phyloP scores from a whole-genome alignment of 2,329 filamentous ascomycete genomes.

The Stemphylium vesicarium region DNA sequence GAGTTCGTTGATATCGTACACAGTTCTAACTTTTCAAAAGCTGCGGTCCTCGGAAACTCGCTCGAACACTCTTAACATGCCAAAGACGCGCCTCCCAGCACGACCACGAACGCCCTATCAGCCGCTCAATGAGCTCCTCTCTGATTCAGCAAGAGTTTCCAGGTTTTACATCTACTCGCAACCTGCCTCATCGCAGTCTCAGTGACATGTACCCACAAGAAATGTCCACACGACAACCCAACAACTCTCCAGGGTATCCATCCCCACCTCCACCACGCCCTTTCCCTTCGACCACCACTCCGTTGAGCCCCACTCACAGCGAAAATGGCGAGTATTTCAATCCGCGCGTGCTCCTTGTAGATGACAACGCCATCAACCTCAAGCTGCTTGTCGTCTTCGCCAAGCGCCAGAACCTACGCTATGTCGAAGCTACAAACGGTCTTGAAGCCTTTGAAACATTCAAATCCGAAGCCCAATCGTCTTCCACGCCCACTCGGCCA shows the following conservation, averaged over 20 bases:
- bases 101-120: conserved; percentile 18
- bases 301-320: conserved; percentile 19
- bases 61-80: conserved; percentile 31
- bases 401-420: conserved; percentile 37
- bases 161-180: conserved; percentile 16
- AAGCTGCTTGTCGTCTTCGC: conserved; percentile 52
- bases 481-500: conserved; percentile 22
- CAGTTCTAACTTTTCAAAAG: conserved; percentile 9
- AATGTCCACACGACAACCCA: background rate
- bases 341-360: conserved; percentile 41
- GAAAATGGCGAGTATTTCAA: conserved; percentile 35
- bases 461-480: conserved; percentile 25
- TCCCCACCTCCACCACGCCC: conserved; percentile 22
- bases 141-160: conserved; percentile 12
- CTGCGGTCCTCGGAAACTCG: conserved; percentile 38
- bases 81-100: conserved; percentile 26
- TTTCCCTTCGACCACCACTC: conserved; percentile 27
- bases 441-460: conserved; percentile 39
- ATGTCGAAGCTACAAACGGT: conserved; percentile 40
- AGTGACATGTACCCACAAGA: conserved; percentile 28
- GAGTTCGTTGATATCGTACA: background rate
- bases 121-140: conserved; percentile 24
- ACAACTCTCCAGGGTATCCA: background rate
- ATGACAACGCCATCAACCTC: conserved; percentile 46
- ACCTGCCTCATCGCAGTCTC: conserved; percentile 28